Conservation (phyloP, 345 rosid species). For the Clarkia xantiana region DNA sequence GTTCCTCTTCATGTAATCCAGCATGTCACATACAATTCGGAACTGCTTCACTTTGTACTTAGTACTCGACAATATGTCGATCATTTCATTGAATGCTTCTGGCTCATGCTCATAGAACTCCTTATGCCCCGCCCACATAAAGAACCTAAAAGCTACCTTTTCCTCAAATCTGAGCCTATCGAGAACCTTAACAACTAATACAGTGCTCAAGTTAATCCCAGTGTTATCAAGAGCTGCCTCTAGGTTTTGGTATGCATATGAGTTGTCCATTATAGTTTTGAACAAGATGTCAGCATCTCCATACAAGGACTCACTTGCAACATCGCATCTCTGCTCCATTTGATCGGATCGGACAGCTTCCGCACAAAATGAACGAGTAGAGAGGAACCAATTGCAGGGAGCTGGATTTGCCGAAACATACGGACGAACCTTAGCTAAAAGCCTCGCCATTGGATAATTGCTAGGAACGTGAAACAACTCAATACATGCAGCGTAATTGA, state of each 20-base stretch:
- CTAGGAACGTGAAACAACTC: neutral
- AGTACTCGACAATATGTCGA: conserved; percentile 69
- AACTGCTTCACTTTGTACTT: conserved; percentile 72
- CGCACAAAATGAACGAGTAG: conserved; percentile 6
- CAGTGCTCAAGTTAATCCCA: conserved; percentile 36
- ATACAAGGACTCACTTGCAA: conserved; percentile 9
- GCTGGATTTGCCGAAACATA: too few relatives aligned
- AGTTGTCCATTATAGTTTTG: conserved; percentile 30
- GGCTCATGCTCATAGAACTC: conserved; percentile 54
- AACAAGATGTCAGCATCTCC: conserved; percentile 34
- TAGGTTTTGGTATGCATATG: conserved; percentile 30
- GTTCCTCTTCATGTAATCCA: conserved; percentile 74
- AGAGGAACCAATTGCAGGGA: neutral
- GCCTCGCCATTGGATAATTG: neutral
- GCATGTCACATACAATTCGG: conserved; percentile 62
- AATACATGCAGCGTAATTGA: neutral
- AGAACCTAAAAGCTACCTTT: conserved; percentile 62
- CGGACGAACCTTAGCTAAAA: neutral
- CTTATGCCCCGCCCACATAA: conserved; percentile 61
- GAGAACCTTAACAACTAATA: conserved; percentile 44
- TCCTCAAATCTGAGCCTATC: conserved; percentile 64
- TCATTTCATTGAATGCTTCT: conserved; percentile 52
- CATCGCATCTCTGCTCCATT: conserved; percentile 7
- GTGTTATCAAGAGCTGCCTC: conserved; percentile 46
- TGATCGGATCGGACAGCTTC: neutral